Conservation (phyloP, 164 flowering plant genomes). For the Paratinospora sagittata region DNA sequence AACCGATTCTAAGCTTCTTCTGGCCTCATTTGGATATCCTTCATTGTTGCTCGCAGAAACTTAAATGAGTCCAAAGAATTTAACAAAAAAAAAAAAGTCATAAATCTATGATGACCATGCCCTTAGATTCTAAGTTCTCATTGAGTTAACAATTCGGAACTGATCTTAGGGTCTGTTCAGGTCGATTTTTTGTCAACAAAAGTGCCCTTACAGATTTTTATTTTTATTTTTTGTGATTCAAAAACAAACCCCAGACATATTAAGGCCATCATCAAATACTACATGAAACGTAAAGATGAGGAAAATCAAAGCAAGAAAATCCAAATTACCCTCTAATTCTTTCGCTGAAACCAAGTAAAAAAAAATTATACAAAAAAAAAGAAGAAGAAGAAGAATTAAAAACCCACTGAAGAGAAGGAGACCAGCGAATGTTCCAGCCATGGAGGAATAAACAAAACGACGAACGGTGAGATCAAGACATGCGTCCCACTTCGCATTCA, state of each 20-base stretch:
- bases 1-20: neutral
- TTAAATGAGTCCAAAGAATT: too few species aligned
- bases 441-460: constrained; percentile 68
- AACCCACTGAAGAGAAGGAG: constrained; percentile 80
- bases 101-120: too few species aligned
- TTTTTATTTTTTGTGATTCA: neutral
- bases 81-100: too few species aligned
- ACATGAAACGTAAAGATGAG: neutral
- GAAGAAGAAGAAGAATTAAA: constrained; percentile 2
- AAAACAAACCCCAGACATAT: neutral
- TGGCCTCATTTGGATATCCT: neutral
- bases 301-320: neutral
- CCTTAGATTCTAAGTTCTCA: neutral
- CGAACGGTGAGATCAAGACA: constrained; percentile 80
- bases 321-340: neutral
- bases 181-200: neutral
- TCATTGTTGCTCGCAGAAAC: too few species aligned
- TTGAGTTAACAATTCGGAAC: neutral
- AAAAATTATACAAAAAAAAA: too few species aligned
- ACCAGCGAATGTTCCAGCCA: constrained; percentile 68
- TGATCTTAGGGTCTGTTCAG: neutral
- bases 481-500: constrained; percentile 72
- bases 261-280: neutral
- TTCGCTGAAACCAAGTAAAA: too few species aligned
- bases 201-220: neutral